phyloP scores from a whole-genome alignment of 768 basidiomycete genomes.

The Naganishia onofrii region DNA sequence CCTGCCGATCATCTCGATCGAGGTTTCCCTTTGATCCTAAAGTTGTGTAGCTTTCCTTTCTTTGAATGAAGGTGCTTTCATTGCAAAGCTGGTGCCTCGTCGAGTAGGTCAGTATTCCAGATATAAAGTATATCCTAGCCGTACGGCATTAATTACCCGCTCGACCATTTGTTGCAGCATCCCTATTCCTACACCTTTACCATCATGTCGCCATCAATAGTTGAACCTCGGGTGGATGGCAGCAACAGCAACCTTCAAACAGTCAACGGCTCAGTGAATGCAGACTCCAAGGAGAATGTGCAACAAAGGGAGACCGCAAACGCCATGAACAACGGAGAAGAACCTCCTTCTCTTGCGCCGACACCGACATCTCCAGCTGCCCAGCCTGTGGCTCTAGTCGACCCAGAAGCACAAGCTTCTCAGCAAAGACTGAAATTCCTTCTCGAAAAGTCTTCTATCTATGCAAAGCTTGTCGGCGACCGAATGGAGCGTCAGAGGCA shows the following conservation, averaged over 20 bases:
- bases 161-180: neutral
- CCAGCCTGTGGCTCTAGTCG: neutral
- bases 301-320: neutral
- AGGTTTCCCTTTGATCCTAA: constrained; percentile 21
- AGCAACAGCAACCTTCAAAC: neutral
- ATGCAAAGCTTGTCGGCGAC: constrained; percentile 66
- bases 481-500: constrained; percentile 63
- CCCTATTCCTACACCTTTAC: neutral
- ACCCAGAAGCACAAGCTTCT: constrained; percentile 17
- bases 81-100: neutral
- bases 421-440: constrained; percentile 60
- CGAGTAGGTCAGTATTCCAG: neutral
- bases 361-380: neutral
- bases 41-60: constrained; percentile 6
- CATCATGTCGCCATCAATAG: neutral
- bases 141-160: neutral
- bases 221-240: neutral
- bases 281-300: neutral
- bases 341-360: neutral
- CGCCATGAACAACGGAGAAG: constrained; percentile 7
- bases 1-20: constrained; percentile 2
- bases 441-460: constrained; percentile 73
- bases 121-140: neutral
- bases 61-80: neutral
- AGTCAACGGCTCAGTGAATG: neutral